Evolutionary conservation across 2,329 filamentous ascomycete genomes (phyloP).

Genomic region (Fusarium musae): DNA sequence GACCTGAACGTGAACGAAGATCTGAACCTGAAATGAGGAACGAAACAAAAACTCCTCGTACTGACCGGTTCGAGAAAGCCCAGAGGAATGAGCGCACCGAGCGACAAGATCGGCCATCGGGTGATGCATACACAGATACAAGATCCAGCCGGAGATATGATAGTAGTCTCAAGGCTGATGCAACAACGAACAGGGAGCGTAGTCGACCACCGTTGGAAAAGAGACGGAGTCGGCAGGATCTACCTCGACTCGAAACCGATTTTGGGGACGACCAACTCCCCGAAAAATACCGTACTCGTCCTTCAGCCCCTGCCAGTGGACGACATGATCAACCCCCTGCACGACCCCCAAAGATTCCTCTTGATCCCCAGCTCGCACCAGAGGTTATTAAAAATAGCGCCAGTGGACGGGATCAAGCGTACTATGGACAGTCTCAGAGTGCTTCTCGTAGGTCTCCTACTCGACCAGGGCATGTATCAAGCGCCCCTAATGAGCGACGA

Average conservation of each 20-base stretch:
- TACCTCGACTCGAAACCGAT: constrained; percentile 60
- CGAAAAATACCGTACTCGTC: constrained; percentile 51
- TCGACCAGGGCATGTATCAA: constrained; percentile 47
- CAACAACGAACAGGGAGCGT: constrained; percentile 26
- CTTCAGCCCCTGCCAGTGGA: constrained; percentile 48
- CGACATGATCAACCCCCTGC: constrained; percentile 48
- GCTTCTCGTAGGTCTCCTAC: constrained; percentile 41
- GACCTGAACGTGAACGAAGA: constrained; percentile 28
- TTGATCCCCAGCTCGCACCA: constrained; percentile 55
- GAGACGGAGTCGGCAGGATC: constrained; percentile 51
- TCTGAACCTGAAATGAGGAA: constrained; percentile 1
- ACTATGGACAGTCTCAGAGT: constrained; percentile 43
- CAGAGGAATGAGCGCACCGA: constrained; percentile 18
- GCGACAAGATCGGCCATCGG: constrained; percentile 19
- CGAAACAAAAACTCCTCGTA: constrained; percentile 11
- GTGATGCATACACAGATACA: constrained; percentile 20
- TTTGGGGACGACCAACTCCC: constrained; percentile 42
- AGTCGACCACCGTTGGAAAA: constrained; percentile 43
- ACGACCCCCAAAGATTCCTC: constrained; percentile 42
- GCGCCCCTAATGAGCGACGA: constrained; percentile 43
- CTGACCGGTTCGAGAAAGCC: constrained; percentile 24
- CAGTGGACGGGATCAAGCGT: constrained; percentile 56
- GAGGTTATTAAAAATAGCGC: constrained; percentile 55
- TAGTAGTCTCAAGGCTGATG: constrained; percentile 30
- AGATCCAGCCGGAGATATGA: constrained; percentile 28